Evolutionary conservation across 2,329 filamentous ascomycete species (phyloP).

Genomic region (Pseudogymnoascus destructans): DNA sequence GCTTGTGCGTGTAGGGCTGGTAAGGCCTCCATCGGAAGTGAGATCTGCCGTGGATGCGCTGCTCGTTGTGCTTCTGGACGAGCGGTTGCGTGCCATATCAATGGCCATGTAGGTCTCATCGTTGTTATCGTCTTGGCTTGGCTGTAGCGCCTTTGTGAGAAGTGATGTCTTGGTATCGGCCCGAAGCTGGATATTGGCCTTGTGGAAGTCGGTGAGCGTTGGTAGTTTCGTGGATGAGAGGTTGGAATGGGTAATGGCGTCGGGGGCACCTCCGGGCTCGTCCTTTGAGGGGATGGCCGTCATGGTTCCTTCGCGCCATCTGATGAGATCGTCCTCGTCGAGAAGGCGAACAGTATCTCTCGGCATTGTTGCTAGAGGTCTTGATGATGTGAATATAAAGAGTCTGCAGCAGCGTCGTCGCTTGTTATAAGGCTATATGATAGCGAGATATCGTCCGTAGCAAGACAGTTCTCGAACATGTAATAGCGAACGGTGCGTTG

Average conservation of each 20-base stretch:
- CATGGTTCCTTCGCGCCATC: constrained; percentile 2
- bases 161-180: constrained; percentile 61
- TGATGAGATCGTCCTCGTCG: constrained; percentile 7
- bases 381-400: constrained; percentile 2
- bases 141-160: constrained; percentile 71
- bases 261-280: background rate
- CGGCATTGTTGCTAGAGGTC: constrained; percentile 4
- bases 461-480: background rate
- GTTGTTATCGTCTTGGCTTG: constrained; percentile 38
- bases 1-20: constrained; percentile 75
- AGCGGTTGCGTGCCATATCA: constrained; percentile 28
- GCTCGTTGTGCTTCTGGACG: constrained; percentile 70
- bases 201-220: constrained; percentile 22
- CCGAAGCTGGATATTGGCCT: constrained; percentile 31
- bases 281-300: background rate
- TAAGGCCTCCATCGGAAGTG: constrained; percentile 86
- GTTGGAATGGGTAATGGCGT: constrained; percentile 11
- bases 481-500: background rate
- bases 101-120: constrained; percentile 34
- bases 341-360: constrained; percentile 1
- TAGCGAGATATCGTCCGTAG: background rate
- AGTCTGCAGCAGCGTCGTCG: background rate
- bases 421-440: background rate
- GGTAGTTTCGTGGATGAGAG: background rate
- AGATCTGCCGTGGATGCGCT: constrained; percentile 75